Conservation (phyloP, 257 asterid genomes). For the Scutellaria galericulata region DNA sequence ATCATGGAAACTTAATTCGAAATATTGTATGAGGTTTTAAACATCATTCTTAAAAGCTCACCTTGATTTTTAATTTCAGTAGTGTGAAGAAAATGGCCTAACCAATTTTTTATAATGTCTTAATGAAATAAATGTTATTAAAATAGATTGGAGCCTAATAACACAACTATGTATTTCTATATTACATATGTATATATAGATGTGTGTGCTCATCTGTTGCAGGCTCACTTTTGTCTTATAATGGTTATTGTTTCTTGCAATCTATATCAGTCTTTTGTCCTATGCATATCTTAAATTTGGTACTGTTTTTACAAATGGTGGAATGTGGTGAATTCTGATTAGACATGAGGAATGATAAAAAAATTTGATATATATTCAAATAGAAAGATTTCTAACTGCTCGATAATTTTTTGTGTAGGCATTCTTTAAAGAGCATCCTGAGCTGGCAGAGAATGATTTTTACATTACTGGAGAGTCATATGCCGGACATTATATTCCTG, state of each 20-base stretch:
- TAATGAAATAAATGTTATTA: constrained; percentile 12
- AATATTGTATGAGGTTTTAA: constrained; percentile 1
- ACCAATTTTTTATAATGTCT: neutral
- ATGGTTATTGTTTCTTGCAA: constrained; percentile 1
- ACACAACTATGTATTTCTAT: neutral
- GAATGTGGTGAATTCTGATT: constrained; percentile 6
- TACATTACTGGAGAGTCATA: constrained; percentile 95
- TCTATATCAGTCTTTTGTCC: constrained; percentile 16
- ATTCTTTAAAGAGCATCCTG: constrained; percentile 86
- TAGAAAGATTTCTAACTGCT: constrained; percentile 8
- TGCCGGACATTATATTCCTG: constrained; percentile 97
- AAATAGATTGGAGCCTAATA: constrained; percentile 4
- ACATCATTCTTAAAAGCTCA: constrained; percentile 8
- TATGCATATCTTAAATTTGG: neutral
- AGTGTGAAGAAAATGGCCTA: neutral
- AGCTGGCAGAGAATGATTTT: constrained; percentile 75
- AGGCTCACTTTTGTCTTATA: neutral
- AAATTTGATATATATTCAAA: neutral
- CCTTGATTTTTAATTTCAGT: neutral
- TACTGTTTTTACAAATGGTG: neutral
- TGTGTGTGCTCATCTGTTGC: neutral
- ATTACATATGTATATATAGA: neutral
- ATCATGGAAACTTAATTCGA: neutral
- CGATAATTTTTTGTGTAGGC: constrained; percentile 52
- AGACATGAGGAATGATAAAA: neutral